Conservation (phyloP, 345 rosid species). For the Aquilaria yunnanensis region DNA sequence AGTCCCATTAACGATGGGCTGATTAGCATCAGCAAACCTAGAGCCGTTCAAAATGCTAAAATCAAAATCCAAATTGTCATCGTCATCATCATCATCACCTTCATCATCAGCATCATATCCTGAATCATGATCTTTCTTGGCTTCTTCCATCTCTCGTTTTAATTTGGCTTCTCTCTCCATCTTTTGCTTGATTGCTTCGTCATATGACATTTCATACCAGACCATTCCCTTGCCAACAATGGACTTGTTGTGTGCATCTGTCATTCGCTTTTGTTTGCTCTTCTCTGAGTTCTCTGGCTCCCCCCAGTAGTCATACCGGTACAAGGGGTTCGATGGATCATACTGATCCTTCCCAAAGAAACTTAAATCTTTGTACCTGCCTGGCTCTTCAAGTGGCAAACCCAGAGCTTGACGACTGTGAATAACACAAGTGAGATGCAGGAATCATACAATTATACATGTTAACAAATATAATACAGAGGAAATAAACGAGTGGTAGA, state of each 20-base stretch:
- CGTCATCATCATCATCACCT: slow-evolving; percentile 27
- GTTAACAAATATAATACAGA: neutral
- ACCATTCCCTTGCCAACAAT: slow-evolving; percentile 75
- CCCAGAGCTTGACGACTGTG: slow-evolving; percentile 79
- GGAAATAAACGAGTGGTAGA: neutral
- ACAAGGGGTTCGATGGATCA: slow-evolving; percentile 76
- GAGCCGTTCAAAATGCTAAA: slow-evolving; percentile 60
- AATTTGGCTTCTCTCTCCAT: slow-evolving; percentile 46
- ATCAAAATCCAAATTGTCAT: slow-evolving; percentile 56
- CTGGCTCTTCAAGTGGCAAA: slow-evolving; percentile 93
- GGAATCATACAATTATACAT: slow-evolving; percentile 1
- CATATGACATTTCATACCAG: slow-evolving; percentile 85
- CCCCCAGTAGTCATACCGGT: slow-evolving; percentile 89
- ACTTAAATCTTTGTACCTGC: slow-evolving; percentile 70
- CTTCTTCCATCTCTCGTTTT: slow-evolving; percentile 22
- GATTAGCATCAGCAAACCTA: slow-evolving; percentile 30
- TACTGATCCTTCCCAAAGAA: slow-evolving; percentile 86
- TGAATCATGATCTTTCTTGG: slow-evolving; percentile 7
- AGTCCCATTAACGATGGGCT: slow-evolving; percentile 78
- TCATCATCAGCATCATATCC: slow-evolving; percentile 19
- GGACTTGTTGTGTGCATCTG: slow-evolving; percentile 71
- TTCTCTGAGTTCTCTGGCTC: slow-evolving; percentile 89
- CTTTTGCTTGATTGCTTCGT: slow-evolving; percentile 60
- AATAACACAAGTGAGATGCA: slow-evolving; percentile 2
- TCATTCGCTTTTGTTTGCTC: slow-evolving; percentile 67